Evolutionary conservation across 179 eudicot species (phyloP), one percentile per base, ranked within the genome.

Genomic region (Amaranthus tricolor): DNA sequence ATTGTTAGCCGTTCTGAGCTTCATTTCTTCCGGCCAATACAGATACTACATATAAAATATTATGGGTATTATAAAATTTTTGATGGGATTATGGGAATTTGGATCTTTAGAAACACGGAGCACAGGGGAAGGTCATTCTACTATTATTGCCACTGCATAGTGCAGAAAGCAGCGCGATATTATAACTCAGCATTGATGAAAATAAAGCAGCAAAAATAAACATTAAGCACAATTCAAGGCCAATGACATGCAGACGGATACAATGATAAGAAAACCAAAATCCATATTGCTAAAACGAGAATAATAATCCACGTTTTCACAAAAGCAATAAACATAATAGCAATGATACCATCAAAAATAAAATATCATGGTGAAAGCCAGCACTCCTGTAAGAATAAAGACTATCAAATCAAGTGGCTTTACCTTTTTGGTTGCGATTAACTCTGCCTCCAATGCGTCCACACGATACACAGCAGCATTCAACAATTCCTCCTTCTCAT

Each of bases 341-440:
- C 76, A 64, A 31, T 66, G n/a, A 40, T 0, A 62, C 56, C 59
- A 74, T 24, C 16, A 73, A 52, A 68, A 17, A 49, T 60, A 68
- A 52, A 11, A 59, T 11, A 62, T 14, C 49, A 19, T 5, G 10
- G 16, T 31, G 40, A 31, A 31, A 31, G 40, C 40, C 2, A 31
- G 40, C 53, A 31, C 15, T 21, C 13, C 44, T n/a, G 9, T 14
- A 21, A 65, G 48, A 31, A 48, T 17, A 24, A n/a, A n/a, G 19
- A 9, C 6, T 8, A 49, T 67, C 19, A 58, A 6, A 60, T 40
- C 21, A 55, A 73, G 59, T n/a, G 47, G 40, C 9, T 53, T 73
- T 83, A 96, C 99, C 97, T 93, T 93, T 82, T 96, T 96, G 53
- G 99, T 96, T 50, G 99, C 92, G 82, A 96, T 96, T 65, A 96